Evolutionary conservation across 495 filamentous ascomycete genomes (phyloP).

Genomic region (Penicillium coprophilum): DNA sequence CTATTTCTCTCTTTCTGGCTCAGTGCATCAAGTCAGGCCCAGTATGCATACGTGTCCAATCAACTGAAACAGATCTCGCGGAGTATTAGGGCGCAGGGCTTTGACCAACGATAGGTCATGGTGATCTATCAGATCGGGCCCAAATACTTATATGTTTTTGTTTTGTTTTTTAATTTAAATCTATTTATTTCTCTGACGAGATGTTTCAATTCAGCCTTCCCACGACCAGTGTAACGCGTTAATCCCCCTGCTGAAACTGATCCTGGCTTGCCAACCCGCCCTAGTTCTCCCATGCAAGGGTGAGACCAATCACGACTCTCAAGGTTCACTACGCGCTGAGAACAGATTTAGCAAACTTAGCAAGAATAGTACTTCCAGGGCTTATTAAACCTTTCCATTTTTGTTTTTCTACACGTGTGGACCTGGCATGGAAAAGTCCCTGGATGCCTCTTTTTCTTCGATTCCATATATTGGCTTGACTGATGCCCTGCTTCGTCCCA

Average conservation of each 20-base stretch:
- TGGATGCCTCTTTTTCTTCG: constrained; percentile 12
- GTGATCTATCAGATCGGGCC: constrained; percentile 36
- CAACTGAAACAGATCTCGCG: neutral
- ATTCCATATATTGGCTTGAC: constrained; percentile 13
- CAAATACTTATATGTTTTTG: neutral
- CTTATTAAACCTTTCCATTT: neutral
- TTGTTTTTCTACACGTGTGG: constrained; percentile 28
- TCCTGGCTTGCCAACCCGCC: constrained; percentile 6
- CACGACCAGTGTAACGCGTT: constrained; percentile 18
- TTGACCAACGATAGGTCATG: constrained; percentile 34
- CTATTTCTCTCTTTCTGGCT: no score
- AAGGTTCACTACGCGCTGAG: neutral
- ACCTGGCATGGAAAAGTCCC: constrained; percentile 3
- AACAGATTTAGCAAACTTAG: neutral
- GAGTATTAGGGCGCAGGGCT: constrained; percentile 29
- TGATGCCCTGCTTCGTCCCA: constrained; percentile 21
- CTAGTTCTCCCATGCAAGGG: constrained; percentile 25
- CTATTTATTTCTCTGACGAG: constrained; percentile 3
- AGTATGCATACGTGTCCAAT: constrained; percentile 2
- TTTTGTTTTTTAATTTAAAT: constrained; percentile 10
- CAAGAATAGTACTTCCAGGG: constrained; percentile 2
- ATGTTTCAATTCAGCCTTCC: neutral
- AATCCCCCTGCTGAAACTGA: constrained; percentile 24
- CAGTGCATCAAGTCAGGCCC: no score
- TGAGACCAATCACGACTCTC: constrained; percentile 18